These are phyloP conservation scores for Ceratobasidium sp. DNA, from an alignment of 1,284 basidiomycete species.

Conservation along the genomic window DNA sequence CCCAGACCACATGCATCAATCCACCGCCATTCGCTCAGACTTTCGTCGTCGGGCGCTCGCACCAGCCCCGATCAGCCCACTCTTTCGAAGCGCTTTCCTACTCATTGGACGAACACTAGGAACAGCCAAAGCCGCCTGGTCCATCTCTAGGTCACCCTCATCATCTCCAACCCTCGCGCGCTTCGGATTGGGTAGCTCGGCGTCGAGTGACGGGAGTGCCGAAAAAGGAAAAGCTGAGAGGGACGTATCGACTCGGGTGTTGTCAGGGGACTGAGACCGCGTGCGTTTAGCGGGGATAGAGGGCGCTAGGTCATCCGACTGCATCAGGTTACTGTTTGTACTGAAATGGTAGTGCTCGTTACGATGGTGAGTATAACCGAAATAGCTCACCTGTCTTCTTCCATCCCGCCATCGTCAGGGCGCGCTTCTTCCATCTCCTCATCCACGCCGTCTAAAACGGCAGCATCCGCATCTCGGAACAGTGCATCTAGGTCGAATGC, in stretches of 20 bases:
- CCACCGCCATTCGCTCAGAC: slow-evolving; percentile 31
- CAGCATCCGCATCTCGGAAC: slow-evolving; percentile 80
- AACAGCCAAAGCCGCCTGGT: neutral
- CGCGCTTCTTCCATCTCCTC: slow-evolving; percentile 59
- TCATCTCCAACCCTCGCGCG: slow-evolving; percentile 27
- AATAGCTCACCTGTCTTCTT: slow-evolving; percentile 33
- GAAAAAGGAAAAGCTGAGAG: slow-evolving; percentile 36
- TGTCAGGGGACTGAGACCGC: slow-evolving; percentile 50
- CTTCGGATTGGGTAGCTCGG: slow-evolving; percentile 24
- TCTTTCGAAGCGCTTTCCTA: slow-evolving; percentile 21
- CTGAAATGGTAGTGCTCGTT: neutral
- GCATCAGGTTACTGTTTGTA: slow-evolving; percentile 57
- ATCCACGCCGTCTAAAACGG: slow-evolving; percentile 66
- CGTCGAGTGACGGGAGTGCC: slow-evolving; percentile 19
- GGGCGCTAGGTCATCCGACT: slow-evolving; percentile 62
- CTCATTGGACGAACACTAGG: slow-evolving; percentile 6
- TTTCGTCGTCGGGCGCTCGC: neutral
- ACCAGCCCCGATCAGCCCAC: slow-evolving; percentile 13
- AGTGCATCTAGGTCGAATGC: slow-evolving; percentile 82
- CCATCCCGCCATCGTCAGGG: slow-evolving; percentile 42
- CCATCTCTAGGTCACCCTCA: slow-evolving; percentile 33
- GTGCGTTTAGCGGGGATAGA: slow-evolving; percentile 60
- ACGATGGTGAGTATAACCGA: slow-evolving; percentile 41
- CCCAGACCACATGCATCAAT: neutral
- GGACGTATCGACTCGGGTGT: slow-evolving; percentile 13